Evolutionary conservation across 1,284 basidiomycete species (phyloP).

Genomic region (Somion occarium): DNA sequence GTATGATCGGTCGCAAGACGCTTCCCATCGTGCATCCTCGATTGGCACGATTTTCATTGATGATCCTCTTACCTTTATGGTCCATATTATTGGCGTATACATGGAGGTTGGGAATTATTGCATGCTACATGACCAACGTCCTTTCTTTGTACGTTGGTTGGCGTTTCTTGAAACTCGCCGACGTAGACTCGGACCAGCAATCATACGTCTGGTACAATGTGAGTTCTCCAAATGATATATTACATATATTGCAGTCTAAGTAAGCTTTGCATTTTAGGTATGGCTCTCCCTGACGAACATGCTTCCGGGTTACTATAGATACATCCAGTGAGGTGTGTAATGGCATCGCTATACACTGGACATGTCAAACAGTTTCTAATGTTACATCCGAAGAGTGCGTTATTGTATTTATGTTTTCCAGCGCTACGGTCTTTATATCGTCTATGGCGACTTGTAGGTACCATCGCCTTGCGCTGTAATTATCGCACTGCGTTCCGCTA

Average conservation of each 20-base stretch:
- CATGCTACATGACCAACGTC: conserved; percentile 1
- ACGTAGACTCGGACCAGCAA: conserved; percentile 12
- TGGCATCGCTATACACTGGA: no score
- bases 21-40: conserved; percentile 26
- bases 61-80: conserved; percentile 15
- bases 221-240: background rate
- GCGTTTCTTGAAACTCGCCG: conserved; percentile 11
- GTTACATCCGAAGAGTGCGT: no score
- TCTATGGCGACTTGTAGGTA: no score
- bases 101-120: conserved; percentile 9
- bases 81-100: conserved; percentile 9
- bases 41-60: conserved; percentile 16
- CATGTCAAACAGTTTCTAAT: no score
- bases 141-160: conserved; percentile 9
- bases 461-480: no score
- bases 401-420: no score
- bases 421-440: no score
- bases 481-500: no score
- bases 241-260: background rate
- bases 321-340: no score
- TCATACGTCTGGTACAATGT: conserved; percentile 21
- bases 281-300: background rate
- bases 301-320: background rate
- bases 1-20: conserved; percentile 22
- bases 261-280: background rate